Percentiles rank a stretch among this genome's conserved stretches.
phyloP scores from a whole-genome alignment of 139 green algal genomes.

The Picochlorum costavermella region DNA sequence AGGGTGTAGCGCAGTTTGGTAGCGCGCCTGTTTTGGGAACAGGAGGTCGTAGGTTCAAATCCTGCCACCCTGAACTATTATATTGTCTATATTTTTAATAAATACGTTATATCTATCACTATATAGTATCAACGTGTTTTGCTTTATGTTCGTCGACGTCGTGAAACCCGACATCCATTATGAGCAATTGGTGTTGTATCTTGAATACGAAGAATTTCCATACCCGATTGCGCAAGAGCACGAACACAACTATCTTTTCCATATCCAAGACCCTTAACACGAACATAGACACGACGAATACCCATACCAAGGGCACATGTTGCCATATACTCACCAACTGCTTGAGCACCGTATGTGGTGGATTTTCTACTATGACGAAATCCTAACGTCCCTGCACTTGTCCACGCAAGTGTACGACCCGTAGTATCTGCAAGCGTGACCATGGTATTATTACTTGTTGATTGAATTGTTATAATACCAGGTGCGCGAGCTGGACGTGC shows the following conservation, averaged over 20 bases:
- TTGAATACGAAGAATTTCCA: slow-evolving; percentile 15
- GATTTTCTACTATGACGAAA: slow-evolving; percentile 28
- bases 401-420: slow-evolving; percentile 16
- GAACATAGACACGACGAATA: slow-evolving; percentile 18
- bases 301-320: slow-evolving; percentile 16
- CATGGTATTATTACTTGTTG: slow-evolving; percentile 31
- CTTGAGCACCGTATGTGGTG: slow-evolving; percentile 28
- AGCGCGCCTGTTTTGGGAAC: slow-evolving; percentile 9
- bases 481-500: slow-evolving; percentile 25
- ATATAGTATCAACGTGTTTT: not conserved
- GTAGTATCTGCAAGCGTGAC: slow-evolving; percentile 23
- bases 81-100: slow-evolving; percentile 23
- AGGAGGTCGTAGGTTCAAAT: slow-evolving; percentile 13
- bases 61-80: slow-evolving; percentile 12
- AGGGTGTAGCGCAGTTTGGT: slow-evolving; percentile 16
- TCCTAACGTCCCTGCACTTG: slow-evolving; percentile 15
- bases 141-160: slow-evolving; percentile 15
- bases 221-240: slow-evolving; percentile 19
- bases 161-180: slow-evolving; percentile 23
- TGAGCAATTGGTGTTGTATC: slow-evolving; percentile 20
- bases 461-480: slow-evolving; percentile 31
- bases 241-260: slow-evolving; percentile 16
- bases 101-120: not conserved
- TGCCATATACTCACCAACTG: slow-evolving; percentile 19
- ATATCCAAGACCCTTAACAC: slow-evolving; percentile 26